Percentiles rank a stretch among this genome's conserved stretches.
Conservation (phyloP, 1,284 basidiomycete species). For the Trametes hirsuta region DNA sequence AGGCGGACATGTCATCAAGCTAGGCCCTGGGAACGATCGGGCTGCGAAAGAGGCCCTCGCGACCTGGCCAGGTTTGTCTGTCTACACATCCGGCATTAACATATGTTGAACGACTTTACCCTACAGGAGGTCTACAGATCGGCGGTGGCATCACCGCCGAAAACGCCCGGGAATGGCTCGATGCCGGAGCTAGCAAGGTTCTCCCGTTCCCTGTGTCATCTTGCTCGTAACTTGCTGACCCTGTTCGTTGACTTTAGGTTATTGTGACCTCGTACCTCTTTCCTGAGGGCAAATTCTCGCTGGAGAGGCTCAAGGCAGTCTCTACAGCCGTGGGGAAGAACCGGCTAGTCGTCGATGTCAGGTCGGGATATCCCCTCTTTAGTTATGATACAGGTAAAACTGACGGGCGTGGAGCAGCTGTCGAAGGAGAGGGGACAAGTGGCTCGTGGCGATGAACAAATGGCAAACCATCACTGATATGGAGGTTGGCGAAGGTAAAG, state of each 20-base stretch:
- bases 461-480: conserved; percentile 98
- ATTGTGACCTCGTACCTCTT: conserved; percentile 98
- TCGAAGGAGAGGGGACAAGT: conserved; percentile 74
- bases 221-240: not conserved
- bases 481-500: conserved; percentile 80
- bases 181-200: conserved; percentile 92
- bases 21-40: conserved; percentile 88
- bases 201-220: not conserved
- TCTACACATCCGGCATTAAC: too few species aligned
- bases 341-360: conserved; percentile 93
- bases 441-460: conserved; percentile 98
- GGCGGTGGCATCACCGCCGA: conserved; percentile 89
- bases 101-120: too few species aligned
- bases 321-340: conserved; percentile 80
- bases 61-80: conserved; percentile 80
- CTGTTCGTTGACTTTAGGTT: conserved; percentile 53
- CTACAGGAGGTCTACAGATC: conserved; percentile 79
- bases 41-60: conserved; percentile 83
- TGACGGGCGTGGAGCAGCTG: conserved; percentile 59
- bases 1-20: conserved; percentile 97
- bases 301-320: conserved; percentile 71
- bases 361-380: conserved; percentile 50
- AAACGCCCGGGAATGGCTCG: conserved; percentile 88
- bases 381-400: not conserved
- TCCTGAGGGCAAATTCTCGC: conserved; percentile 78